Evolutionary conservation across 495 filamentous ascomycete genomes (phyloP), one percentile per base, ranked within the genome.

Genomic region (Elaphomyces granulatus): DNA sequence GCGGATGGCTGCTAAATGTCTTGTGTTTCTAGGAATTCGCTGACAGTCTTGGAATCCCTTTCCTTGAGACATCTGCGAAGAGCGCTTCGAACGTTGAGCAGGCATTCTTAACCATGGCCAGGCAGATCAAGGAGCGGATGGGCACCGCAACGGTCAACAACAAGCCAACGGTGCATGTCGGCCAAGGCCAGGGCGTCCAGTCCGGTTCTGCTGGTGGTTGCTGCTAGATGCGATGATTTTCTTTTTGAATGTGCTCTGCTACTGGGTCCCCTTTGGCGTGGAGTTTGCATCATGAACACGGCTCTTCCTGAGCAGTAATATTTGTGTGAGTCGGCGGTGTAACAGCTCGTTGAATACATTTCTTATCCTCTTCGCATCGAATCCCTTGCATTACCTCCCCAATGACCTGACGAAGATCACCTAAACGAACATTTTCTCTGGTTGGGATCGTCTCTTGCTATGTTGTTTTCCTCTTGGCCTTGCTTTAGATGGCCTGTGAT

Each of bases 91-190:
- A 99, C 59, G 90, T 99, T 54, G 90, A 99, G 65, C 90, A 99
- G 68, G 87, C 90, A 52, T 99, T 99, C 80, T 68, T 99, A 66
- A 96, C 90, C 53, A 99, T 99, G 90, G 90, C 90, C 40, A 81
- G 90, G 62, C 88, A 96, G 60, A 96, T 99, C 68, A 99, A 99
- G 75, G 92, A 99, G 68, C 80, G 92, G 48, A 96, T 96, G 90
- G 90, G 90, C 53, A 94, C 85, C 43, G 83, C 87, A 17, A 87
- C 86, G 43, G 85, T 87, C 63, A 93, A 96, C 71, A 94, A 92
- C 71, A 99, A 99, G 70, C 86, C 87, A 38, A 93, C 84, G 44
- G 86, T 99, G 55, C 84, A 92, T 52, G 90, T 99, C 46, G 79
- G 83, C 34, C 80, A 83, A 55, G 92, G 92, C 50, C 84, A 90